phyloP scores from a whole-genome alignment of 2,329 filamentous ascomycete genomes.

The Pleurostoma richardsiae region DNA sequence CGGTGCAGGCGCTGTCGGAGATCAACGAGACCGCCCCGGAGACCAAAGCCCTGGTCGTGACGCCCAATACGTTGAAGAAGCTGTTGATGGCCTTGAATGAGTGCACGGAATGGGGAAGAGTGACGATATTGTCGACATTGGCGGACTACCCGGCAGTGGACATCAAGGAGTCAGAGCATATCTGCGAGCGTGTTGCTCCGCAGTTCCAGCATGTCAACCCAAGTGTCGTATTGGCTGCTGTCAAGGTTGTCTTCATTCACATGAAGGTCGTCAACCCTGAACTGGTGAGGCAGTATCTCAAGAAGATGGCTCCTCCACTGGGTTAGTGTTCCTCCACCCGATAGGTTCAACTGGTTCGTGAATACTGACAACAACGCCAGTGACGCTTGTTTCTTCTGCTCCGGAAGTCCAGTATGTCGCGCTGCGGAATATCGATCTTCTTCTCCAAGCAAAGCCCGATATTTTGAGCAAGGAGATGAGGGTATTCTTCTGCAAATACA shows the following conservation, averaged over 20 bases:
- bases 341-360: background rate
- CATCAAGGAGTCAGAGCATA: slow-evolving; percentile 94
- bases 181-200: slow-evolving; percentile 91
- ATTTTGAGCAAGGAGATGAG: slow-evolving; percentile 96
- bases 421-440: slow-evolving; percentile 88
- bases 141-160: slow-evolving; percentile 85
- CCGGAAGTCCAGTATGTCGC: slow-evolving; percentile 98
- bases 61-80: slow-evolving; percentile 82
- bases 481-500: slow-evolving; percentile 99
- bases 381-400: slow-evolving; percentile 90
- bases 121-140: slow-evolving; percentile 85
- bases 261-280: slow-evolving; percentile 82
- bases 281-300: slow-evolving; percentile 77
- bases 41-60: slow-evolving; percentile 80
- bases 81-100: slow-evolving; percentile 94
- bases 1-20: slow-evolving; percentile 86
- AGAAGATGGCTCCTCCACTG: slow-evolving; percentile 97
- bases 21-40: slow-evolving; percentile 89
- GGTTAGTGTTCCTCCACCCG: slow-evolving; percentile 46
- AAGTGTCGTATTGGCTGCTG: slow-evolving; percentile 92
- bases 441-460: slow-evolving; percentile 92
- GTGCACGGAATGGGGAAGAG: slow-evolving; percentile 96
- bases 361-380: slow-evolving; percentile 34
- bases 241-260: slow-evolving; percentile 96
- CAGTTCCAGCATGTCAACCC: slow-evolving; percentile 99